phyloP scores from a whole-genome alignment of 1,284 basidiomycete genomes.

The Stygiomarasmius scandens region DNA sequence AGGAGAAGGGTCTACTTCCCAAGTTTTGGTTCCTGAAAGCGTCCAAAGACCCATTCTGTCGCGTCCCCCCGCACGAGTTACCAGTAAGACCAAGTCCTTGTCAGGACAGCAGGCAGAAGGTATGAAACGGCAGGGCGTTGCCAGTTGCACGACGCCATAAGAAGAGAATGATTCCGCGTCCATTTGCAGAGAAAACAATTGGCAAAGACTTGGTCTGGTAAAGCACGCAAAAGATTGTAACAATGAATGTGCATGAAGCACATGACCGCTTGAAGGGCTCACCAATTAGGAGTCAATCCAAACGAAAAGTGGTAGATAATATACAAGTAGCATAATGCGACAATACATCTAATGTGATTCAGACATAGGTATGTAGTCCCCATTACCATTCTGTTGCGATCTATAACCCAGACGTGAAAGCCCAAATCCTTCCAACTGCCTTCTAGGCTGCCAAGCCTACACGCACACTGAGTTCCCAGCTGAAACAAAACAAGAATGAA shows the following conservation, averaged over 20 bases:
- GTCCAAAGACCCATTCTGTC: conserved; percentile 79
- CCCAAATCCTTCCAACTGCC: conserved; percentile 52
- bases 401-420: conserved; percentile 45
- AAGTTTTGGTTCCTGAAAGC: conserved; percentile 74
- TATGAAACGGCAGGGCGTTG: conserved; percentile 59
- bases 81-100: conserved; percentile 74
- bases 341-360: conserved; percentile 10
- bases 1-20: conserved; percentile 70
- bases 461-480: not conserved
- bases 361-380: conserved; percentile 44
- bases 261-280: no score
- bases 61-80: conserved; percentile 64
- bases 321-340: not conserved
- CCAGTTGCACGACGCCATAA: conserved; percentile 60
- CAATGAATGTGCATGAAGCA: not conserved
- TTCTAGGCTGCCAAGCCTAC: conserved; percentile 63
- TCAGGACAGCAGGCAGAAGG: conserved; percentile 78
- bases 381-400: conserved; percentile 33
- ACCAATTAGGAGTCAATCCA: no score
- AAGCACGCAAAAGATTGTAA: not conserved
- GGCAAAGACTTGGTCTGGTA: conserved; percentile 2
- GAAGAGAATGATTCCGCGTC: conserved; percentile 53
- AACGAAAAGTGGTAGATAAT: no score
- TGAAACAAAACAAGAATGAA: conserved; percentile 14
- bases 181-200: conserved; percentile 28